Base-by-base conservation (phyloP, 805 yeast species). In the Candida ulmi region DNA sequence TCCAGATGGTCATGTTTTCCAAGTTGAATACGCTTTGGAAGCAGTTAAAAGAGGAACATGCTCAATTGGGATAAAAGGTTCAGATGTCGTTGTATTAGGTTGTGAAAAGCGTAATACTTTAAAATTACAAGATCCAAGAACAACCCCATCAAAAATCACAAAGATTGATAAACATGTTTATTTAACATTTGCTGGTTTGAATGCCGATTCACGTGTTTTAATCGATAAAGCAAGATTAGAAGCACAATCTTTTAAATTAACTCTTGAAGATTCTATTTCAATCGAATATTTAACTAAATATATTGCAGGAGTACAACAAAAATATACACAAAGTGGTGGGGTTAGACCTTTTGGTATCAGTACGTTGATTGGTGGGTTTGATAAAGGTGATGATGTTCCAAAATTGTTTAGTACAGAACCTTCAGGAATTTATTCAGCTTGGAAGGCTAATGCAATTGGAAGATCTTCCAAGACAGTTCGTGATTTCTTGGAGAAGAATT, bases 1-100 rank as follows among this genome's bases (percentile, higher is more conserved):
- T 64, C 99, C 99, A 50, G 99, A 91, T 68, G 99, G 99, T 44
- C 97, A 91, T 62, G 96, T 91, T 60, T 91, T 91, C 72, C 99
- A 93, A 74, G 99, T 93, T 31, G 98, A 93, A 64, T 93, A 93
- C 57, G 99, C 99, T 19, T 74, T 84, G 30, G 99, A 93, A 62
- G 99, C 99, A 1, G 99, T 93, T 33, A 93, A 91, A 60, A 78
- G 98, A 66, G 99, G 99, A 44, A 93, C 99, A 3, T 88, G 96
- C 61, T 96, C 98, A 2, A 96, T 93, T 35, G 99, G 97, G 30
- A 91, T 93, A 43, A 91, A 90, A 61, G 98, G 98, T 39, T 73
- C 75, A 46, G 82, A 80, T 45, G 78, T 82, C 43, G 98, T 93
- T 11, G 96, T 93, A 11, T 73, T 93, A 35, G 99, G 97, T 17